Evolutionary conservation across 2,329 filamentous ascomycete species (phyloP), one percentile per base, ranked within the genome.

Genomic region (Pestalotiopsis sp.): DNA sequence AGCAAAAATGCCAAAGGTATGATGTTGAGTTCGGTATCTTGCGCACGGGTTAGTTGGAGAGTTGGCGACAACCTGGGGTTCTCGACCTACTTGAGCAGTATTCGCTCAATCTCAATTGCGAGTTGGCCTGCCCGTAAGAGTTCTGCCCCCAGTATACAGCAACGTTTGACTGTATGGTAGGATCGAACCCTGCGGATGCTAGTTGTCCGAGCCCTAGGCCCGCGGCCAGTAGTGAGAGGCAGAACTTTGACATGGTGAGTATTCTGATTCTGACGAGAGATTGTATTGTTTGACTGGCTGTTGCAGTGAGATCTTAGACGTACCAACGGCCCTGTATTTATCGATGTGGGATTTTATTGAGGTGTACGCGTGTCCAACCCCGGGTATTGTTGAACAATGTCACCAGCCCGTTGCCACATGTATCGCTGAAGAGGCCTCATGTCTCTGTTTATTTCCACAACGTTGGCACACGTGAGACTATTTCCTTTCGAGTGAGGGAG

Each of bases 141-240:
- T 92, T 92, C 74, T 92, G 90, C 4, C 85, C 80, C 90, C 90
- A 92, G 76, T 92, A 92, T 1, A 91, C 82, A 30, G 86, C 89
- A 66, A 92, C 75, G 72, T 91, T 92, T 63, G 76, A 81, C 1
- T 75, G 72, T 1, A 83, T 81, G n/a, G 73, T 74, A 4, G 85
- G 69, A 69, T 83, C 78, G 71, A 88, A 85, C 13, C 80, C 82
- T 22, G 81, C 83, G 35, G 35, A 30, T 26, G 64, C 64, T 13
- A 44, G 11, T 39, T 35, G 26, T 20, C 24, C 26, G n/a, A 61
- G 58, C n/a, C 24, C 58, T 7, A 61, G 13, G 58, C 58, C 17
- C 30, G 58, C 17, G 26, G 30, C 30, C 13, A 61, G 30, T 13
- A 35, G 38, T 11, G 58, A 38, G 7, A 61, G 38, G 24, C 26